A percentile compares a stretch with the other conserved stretches of the same genome.
These are phyloP conservation scores for Penicillium sp. DNA, from an alignment of 2,329 filamentous ascomycete genomes.

Conservation along the genomic window DNA sequence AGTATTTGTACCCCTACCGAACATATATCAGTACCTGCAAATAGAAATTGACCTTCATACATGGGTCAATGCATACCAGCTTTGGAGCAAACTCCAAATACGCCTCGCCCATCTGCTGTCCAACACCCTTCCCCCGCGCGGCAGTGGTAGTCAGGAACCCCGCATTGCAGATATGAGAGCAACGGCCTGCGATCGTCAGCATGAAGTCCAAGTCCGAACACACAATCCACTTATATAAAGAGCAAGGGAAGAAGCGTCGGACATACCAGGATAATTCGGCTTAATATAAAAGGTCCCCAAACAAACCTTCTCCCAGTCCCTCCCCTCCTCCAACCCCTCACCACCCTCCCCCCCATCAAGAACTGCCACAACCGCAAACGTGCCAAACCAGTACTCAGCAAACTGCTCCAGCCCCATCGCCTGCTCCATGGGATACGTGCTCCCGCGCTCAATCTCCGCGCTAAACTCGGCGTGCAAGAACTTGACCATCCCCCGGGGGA, in stretches of 20 bases:
- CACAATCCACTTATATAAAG: too few relatives aligned
- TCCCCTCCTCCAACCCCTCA: constrained; percentile 25
- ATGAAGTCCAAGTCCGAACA: neutral
- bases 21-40: neutral
- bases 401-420: constrained; percentile 34
- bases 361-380: constrained; percentile 39
- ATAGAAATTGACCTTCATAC: too few relatives aligned
- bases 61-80: constrained; percentile 28
- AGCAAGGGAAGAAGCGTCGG: neutral
- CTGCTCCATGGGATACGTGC: constrained; percentile 44
- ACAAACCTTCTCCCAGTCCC: constrained; percentile 40
- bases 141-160: constrained; percentile 40
- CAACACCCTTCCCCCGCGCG: constrained; percentile 38
- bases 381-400: constrained; percentile 43
- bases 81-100: constrained; percentile 42
- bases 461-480: constrained; percentile 38
- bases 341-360: constrained; percentile 19
- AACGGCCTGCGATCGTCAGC: constrained; percentile 32
- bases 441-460: constrained; percentile 38
- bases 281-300: constrained; percentile 46
- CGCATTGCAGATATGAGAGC: constrained; percentile 44
- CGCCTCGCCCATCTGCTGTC: constrained; percentile 39
- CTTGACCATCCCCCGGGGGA: constrained; percentile 29
- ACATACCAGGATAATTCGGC: constrained; percentile 45
- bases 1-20: constrained; percentile 43